Evolutionary conservation across 192 early-diverging fungal genomes (phyloP), one percentile per base, ranked within the genome.

Genomic region (Coemansia erecta): DNA sequence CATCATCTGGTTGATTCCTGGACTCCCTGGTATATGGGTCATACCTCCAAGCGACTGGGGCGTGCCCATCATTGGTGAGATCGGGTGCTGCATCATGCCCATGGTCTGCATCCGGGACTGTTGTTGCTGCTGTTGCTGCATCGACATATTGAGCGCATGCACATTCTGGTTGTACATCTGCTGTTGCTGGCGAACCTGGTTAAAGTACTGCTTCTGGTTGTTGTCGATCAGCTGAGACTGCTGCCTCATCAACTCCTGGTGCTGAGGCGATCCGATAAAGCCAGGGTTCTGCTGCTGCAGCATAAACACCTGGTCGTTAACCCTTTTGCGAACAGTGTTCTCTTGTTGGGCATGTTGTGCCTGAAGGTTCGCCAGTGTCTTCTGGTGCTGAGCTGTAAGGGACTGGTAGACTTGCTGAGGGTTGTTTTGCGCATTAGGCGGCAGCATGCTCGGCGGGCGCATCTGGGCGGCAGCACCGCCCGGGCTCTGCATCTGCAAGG

Each of bases 171-270:
- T 72, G 35, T 59, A 78, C 4, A 45, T 18, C 39, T 68, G 69
- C 24, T 78, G 69, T 14, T 68, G 41, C 46, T 68, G 57, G 53
- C 58, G 61, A 4, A 61, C 54, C 52, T 72, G 69, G 2, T 61
- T 17, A 24, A 68, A 62, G 19, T 58, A 78, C 11, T 53, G 55
- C 49, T 72, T 58, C 51, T 78, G 75, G 18, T 55, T 48, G 22
- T 70, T 69, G 51, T 78, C 68, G 18, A 72, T 52, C 44, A 72
- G 22, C 54, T 78, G 75, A 6, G 75, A 41, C 65, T 78, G 70
- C 56, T 78, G 69, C 47, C 65, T 61, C 53, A 78, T 37, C 44
- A 78, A 28, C 49, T 56, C 26, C 46, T 78, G 75, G 46, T 72
- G 61, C 53, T 63, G 44, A 2, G 53, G 52, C 22, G 75, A 78